Base-by-base conservation (phyloP, 306 rosid genomes). In the Geum urbanum region DNA sequence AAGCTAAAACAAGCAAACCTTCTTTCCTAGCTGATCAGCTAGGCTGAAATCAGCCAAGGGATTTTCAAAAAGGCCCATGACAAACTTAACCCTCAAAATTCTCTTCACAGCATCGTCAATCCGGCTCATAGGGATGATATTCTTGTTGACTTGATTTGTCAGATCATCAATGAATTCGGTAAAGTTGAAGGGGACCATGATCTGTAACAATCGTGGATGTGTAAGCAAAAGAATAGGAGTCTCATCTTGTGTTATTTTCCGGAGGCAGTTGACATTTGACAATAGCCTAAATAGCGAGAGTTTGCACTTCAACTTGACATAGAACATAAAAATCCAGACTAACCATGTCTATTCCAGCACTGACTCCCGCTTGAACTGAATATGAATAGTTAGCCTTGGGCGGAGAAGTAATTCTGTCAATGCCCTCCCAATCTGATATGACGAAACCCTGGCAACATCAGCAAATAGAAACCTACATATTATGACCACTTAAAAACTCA, bases 311-410 rank as follows among this genome's bases (percentile, higher is more conserved):
- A 14, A 69, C 20, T 39, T 15, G 14, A 22, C 6, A 46, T 22
- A 45, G 22, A 65, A 43, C 41, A 45, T 65, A 16, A 3, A 46
- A 65, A 44, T 47, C 37, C 54, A 43, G 70, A 74, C 83, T 78
- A 58, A 88, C 97, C 97, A 91, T 86, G 84, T 91, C 97, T 6
- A 91, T 85, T 77, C 97, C 97, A 66, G 97, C 97, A 65, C 83
- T 3, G 58, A 91, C 80, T 62, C 89, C 88, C 65, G 86, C 84
- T 83, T 85, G 76, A 69, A 91, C 81, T 40, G 97, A 91, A 54
- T 88, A 86, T 7, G 97, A 88, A 79, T 86, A 91, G 83, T 91
- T 91, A 71, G 87, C 85, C 77, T 83, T 86, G 49, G 95, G 92
- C 62, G 97, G 97, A 49, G 97, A 84, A 65, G 97, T 91, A 66